These are phyloP conservation scores for Annulohypoxylon truncatum DNA, from an alignment of 2,329 filamentous ascomycete genomes.

Conservation along the genomic window DNA sequence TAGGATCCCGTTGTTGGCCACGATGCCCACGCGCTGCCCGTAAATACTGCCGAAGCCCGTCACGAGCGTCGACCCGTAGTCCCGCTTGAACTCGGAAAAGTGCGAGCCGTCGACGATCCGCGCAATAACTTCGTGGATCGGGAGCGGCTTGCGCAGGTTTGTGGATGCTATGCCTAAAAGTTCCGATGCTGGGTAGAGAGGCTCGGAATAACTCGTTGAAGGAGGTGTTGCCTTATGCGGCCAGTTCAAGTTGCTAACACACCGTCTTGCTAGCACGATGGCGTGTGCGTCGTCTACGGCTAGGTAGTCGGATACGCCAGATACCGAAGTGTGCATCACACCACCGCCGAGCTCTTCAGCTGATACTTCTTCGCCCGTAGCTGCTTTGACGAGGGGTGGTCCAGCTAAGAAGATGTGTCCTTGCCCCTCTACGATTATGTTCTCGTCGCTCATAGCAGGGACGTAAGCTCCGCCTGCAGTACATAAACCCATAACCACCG, in stretches of 20 bases:
- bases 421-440: slow-evolving; percentile 93
- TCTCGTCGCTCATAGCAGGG: slow-evolving; percentile 96
- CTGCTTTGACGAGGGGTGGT: slow-evolving; percentile 93
- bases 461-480: slow-evolving; percentile 97
- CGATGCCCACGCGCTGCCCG: slow-evolving; percentile 89
- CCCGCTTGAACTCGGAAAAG: slow-evolving; percentile 94
- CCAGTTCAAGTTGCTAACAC: slow-evolving; percentile 91
- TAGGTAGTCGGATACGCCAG: slow-evolving; percentile 94
- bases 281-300: slow-evolving; percentile 95
- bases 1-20: slow-evolving; percentile 96
- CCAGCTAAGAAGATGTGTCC: slow-evolving; percentile 98
- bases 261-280: slow-evolving; percentile 83
- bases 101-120: slow-evolving; percentile 90
- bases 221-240: slow-evolving; percentile 62
- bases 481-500: slow-evolving; percentile 97
- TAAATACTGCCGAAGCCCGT: slow-evolving; percentile 93
- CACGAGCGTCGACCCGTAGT: slow-evolving; percentile 89
- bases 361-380: slow-evolving; percentile 90
- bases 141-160: slow-evolving; percentile 86
- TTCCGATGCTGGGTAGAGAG: slow-evolving; percentile 82
- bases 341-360: slow-evolving; percentile 93
- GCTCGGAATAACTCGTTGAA: slow-evolving; percentile 71
- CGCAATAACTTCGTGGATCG: slow-evolving; percentile 90
- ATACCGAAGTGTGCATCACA: slow-evolving; percentile 87
- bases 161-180: slow-evolving; percentile 89